phyloP scores from a whole-genome alignment of 345 rosid species.

The Mangifera indica region DNA sequence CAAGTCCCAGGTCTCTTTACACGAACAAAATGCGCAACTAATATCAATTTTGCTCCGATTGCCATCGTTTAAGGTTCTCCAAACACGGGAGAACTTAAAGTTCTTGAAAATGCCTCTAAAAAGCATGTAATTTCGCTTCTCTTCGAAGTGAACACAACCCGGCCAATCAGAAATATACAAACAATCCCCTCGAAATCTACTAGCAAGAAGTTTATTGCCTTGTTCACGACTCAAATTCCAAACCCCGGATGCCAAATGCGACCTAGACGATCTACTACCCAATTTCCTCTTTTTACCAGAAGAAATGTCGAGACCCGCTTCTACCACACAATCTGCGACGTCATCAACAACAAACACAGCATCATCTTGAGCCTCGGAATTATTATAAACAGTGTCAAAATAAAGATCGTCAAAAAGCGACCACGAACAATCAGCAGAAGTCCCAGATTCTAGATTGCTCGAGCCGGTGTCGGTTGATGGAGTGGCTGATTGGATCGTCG shows the following conservation, averaged over 20 bases:
- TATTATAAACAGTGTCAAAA: conserved; percentile 55
- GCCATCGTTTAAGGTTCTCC: conserved; percentile 86
- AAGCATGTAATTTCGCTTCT: conserved; percentile 85
- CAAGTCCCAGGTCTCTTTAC: conserved; percentile 84
- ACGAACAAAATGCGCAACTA: conserved; percentile 73
- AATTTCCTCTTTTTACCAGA: conserved; percentile 48
- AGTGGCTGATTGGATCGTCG: background rate
- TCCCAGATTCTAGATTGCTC: conserved; percentile 10
- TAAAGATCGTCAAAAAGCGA: conserved; percentile 82
- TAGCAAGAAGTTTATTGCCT: conserved; percentile 83
- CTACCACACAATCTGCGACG: conserved; percentile 25
- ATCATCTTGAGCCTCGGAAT: conserved; percentile 39
- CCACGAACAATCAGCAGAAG: conserved; percentile 46
- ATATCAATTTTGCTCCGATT: conserved; percentile 56
- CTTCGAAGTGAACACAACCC: conserved; percentile 75
- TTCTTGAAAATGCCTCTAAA: conserved; percentile 90
- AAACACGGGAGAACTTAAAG: conserved; percentile 73
- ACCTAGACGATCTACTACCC: conserved; percentile 43
- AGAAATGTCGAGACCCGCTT: conserved; percentile 30
- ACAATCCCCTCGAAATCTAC: conserved; percentile 84
- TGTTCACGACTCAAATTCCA: conserved; percentile 86
- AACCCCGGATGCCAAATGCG: conserved; percentile 70
- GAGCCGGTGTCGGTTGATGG: conserved; percentile 21
- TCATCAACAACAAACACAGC: conserved; percentile 11
- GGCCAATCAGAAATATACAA: conserved; percentile 94